Percentiles rank a stretch among this genome's conserved stretches.
phyloP scores from a whole-genome alignment of 805 yeast genomes.

The Saitoella complicata region DNA sequence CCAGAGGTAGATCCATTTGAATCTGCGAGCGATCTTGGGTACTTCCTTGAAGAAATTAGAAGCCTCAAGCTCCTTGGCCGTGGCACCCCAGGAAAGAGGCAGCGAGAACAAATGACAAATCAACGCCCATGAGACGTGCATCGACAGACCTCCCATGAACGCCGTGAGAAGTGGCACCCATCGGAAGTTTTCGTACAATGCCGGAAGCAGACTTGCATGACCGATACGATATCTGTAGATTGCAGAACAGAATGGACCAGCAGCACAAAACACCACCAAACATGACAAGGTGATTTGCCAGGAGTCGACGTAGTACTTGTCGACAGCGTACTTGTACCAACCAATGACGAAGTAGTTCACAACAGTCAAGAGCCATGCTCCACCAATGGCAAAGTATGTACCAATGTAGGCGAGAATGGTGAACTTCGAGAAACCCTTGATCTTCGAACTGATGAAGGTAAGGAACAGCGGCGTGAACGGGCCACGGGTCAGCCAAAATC shows the following conservation, averaged over 20 bases:
- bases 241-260: conserved; percentile 7
- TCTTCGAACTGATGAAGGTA: conserved; percentile 6
- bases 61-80: conserved; percentile 9
- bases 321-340: conserved; percentile 6
- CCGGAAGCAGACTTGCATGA: conserved; percentile 2
- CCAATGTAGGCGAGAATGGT: conserved; percentile 10
- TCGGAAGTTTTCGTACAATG: conserved; percentile 3
- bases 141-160: conserved; percentile 10
- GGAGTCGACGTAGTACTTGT: conserved; percentile 7
- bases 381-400: conserved; percentile 9
- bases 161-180: conserved; percentile 6
- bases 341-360: conserved; percentile 8
- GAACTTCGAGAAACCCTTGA: conserved; percentile 7
- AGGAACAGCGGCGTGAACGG: conserved; percentile 8
- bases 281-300: conserved; percentile 5
- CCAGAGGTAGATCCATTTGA: too few species aligned
- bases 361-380: conserved; percentile 5
- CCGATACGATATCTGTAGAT: conserved; percentile 4
- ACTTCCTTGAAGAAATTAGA: conserved; percentile 9
- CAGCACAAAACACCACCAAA: conserved; percentile 7
- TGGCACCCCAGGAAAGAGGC: conserved; percentile 10
- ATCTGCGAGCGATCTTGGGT: conserved; percentile 3
- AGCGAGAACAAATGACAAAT: conserved; percentile 8
- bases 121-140: conserved; percentile 8
- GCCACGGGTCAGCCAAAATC: conserved; percentile 5